phyloP scores from a whole-genome alignment of 169 alveolate genomes.

The Plasmodium sp. region DNA sequence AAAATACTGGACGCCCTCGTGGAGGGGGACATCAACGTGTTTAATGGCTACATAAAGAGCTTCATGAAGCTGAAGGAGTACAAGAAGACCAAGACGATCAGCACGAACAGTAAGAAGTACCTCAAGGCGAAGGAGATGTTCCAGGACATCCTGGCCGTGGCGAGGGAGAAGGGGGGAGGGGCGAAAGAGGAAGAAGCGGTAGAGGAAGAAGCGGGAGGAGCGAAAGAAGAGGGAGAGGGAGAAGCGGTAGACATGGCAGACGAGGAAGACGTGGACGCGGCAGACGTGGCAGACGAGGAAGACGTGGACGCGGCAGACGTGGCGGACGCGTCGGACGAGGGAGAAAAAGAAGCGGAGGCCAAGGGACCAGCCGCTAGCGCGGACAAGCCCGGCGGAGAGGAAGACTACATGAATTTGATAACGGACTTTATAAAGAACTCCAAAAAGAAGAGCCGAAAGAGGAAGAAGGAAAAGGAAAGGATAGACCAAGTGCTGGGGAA shows the following conservation, averaged over 20 bases:
- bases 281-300: not conserved
- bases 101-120: constrained; percentile 37
- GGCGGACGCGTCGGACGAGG: not conserved
- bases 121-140: constrained; percentile 66
- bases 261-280: not conserved
- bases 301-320: not conserved
- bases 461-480: constrained; percentile 64
- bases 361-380: not conserved
- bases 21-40: constrained; percentile 26
- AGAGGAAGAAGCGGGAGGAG: not conserved
- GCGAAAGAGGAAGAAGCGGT: not conserved
- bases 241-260: not conserved
- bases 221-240: not conserved
- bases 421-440: constrained; percentile 49
- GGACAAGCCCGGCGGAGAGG: not conserved
- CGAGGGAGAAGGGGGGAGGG: not conserved
- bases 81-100: constrained; percentile 40
- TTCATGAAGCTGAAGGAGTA: constrained; percentile 68
- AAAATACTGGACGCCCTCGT: constrained; percentile 31
- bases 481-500: constrained; percentile 40
- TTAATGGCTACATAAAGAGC: constrained; percentile 30
- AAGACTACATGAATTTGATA: constrained; percentile 47
- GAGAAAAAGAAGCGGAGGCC: not conserved
- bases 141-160: constrained; percentile 7
- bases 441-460: constrained; percentile 44